Base-by-base conservation (phyloP, 495 filamentous ascomycete species). In the Penicillium egyptiacum region DNA sequence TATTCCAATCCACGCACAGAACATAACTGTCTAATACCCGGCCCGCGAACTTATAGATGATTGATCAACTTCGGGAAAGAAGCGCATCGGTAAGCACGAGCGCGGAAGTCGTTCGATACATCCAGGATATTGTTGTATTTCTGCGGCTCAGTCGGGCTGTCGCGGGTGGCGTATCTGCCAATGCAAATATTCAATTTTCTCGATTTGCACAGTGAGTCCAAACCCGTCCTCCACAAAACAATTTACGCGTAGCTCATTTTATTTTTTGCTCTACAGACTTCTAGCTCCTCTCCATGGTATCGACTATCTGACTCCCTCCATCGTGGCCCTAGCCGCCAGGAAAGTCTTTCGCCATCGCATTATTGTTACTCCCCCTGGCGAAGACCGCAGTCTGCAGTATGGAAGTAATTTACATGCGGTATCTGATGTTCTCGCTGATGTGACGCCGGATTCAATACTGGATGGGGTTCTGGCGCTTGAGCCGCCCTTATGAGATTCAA, bases 341-440 rank as follows among this genome's bases (percentile, higher is more conserved):
- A 99, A 98, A 75, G 83, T 96, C 12, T 98, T 95, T 63, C 81
- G 85, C 25, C 95, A 98, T 69, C 84, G 90, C 23, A 82, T 98
- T n/a, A 66, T 79, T 3, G 77, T 96, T 9, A 79, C 83, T 1
- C 75, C 67, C 2, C 80, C 89, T 0, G 85, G 87, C 57, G 79
- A 82, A 53, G 94, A 99, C 73, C 74, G 92, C 41, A 97, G 92
- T 66, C 79, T 96, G 74, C 91, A 96, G 68, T 99, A 94, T 81
- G 94, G 94, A 4, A 96, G 92, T 68, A 85, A 95, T 51, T 37
- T 86, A 4, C 75, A 72, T 23, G 88, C 88, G 10, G 83, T 96
- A 2, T 77, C 79, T 44, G 75, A 77, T 30, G 56, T 90, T 33
- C 63, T 98, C 22, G 82, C 83, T 17, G 86, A 84, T 19, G 73